Evolutionary conservation across 257 asterid species (phyloP).

Genomic region (Rehmannia glutinosa): DNA sequence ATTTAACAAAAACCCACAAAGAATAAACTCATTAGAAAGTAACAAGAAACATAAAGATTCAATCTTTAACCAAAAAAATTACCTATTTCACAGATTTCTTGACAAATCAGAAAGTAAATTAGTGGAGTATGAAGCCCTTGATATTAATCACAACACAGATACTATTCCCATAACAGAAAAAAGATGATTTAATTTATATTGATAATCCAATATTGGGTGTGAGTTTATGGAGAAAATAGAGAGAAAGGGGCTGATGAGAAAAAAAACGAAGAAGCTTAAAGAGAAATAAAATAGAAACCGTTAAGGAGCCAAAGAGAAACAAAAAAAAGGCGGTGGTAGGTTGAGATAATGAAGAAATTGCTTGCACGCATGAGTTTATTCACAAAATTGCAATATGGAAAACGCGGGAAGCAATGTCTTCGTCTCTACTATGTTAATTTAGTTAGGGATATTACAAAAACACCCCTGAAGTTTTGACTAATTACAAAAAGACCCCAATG

Average conservation of each 20-base stretch:
- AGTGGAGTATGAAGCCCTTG: constrained; percentile 8
- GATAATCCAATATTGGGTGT: constrained; percentile 1
- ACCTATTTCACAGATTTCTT: constrained; percentile 12
- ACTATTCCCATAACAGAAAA: neutral
- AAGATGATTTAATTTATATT: neutral
- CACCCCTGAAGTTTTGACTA: too few relatives aligned
- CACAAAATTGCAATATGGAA: constrained; percentile 21
- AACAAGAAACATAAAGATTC: constrained; percentile 17
- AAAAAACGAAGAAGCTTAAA: constrained; percentile 46
- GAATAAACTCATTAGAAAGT: neutral
- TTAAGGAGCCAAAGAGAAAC: constrained; percentile 24
- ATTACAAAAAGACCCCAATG: too few relatives aligned
- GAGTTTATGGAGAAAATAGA: neutral
- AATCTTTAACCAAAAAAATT: constrained; percentile 8
- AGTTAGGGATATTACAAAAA: too few relatives aligned
- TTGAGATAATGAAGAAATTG: constrained; percentile 24
- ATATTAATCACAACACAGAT: neutral
- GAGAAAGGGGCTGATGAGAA: constrained; percentile 35
- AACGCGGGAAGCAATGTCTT: constrained; percentile 82
- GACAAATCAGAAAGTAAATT: constrained; percentile 19
- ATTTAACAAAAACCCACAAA: constrained; percentile 4
- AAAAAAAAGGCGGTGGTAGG: constrained; percentile 20
- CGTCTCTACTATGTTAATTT: constrained; percentile 10
- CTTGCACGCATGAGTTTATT: neutral
- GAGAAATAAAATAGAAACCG: constrained; percentile 42